Evolutionary conservation across 805 yeast species (phyloP), one percentile per base, ranked within the genome.

Genomic region (Yamadazyma phyllophila): DNA sequence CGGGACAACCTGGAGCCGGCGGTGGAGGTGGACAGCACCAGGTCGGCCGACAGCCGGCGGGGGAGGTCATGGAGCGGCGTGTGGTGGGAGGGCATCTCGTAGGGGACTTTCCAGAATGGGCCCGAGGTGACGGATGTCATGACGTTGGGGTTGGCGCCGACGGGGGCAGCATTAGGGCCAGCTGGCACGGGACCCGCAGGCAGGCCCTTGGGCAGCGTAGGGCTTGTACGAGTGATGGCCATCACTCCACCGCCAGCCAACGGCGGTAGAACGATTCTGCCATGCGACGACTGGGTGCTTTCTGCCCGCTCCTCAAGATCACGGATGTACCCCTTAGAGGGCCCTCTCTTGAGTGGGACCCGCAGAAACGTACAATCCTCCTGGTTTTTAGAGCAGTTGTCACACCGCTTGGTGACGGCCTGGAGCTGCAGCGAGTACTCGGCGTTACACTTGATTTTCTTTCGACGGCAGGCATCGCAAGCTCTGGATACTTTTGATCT

Each of bases 401-500:
- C 65, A 60, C 95, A 86, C 1, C 72, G 61, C 48, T 73, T 74
- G 31, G 74, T 66, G n/a, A 81, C 74, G 8, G 67, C 65, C 53
- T 67, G 76, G 14, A 77, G 69, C 4, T 71, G 63, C 9, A 64
- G 39, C 42, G 71, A 70, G 46, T 76, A 73, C 20, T 74, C 74
- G 16, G 86, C 88, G 59, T 85, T 82, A 65, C 95, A 86, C 44
- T 80, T 73, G 16, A 85, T 75, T 59, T 86, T 86, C 61, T 85
- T 84, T 38, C 85, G 72, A 31, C 94, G 73, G 61, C 94, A 86
- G 44, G 83, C 82, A 60, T 86, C 95, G 60, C 95, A 86, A 1
- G 92, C 94, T 43, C 95, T 63, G 1, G 90, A 83, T 0, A 85
- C 89, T 59, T 86, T 86, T 7, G 85, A 74, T 46, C 91, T 56